phyloP scores from a whole-genome alignment of 2,329 filamentous ascomycete genomes.

The Fusarium domesticum region DNA sequence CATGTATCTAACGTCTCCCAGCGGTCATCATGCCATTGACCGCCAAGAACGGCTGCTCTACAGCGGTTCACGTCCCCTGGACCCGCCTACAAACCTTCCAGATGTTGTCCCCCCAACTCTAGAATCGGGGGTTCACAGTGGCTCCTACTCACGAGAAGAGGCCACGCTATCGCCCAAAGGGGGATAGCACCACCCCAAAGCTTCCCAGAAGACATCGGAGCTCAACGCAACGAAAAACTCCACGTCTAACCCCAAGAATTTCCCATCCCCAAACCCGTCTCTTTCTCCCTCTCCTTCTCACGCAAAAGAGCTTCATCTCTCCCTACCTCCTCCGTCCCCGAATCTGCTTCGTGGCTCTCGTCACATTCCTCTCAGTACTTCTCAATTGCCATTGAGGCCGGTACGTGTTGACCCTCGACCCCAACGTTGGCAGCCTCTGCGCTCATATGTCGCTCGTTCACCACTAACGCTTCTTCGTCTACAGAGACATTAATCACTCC shows the following conservation, averaged over 20 bases:
- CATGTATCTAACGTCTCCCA: background rate
- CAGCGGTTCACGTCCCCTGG: slow-evolving; percentile 7
- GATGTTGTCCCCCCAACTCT: slow-evolving; percentile 20
- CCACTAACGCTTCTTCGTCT: slow-evolving; percentile 11
- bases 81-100: slow-evolving; percentile 3
- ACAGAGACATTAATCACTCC: slow-evolving; percentile 32
- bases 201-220: slow-evolving; percentile 37
- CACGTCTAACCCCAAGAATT: slow-evolving; percentile 39
- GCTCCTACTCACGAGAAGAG: slow-evolving; percentile 4
- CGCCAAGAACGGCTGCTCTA: background rate
- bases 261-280: slow-evolving; percentile 33
- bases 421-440: slow-evolving; percentile 18
- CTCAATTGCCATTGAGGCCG: background rate
- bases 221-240: slow-evolving; percentile 42
- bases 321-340: slow-evolving; percentile 18
- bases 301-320: slow-evolving; percentile 26
- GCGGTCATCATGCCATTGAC: background rate
- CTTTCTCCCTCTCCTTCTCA: slow-evolving; percentile 35
- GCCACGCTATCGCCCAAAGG: slow-evolving; percentile 16
- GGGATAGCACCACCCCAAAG: slow-evolving; percentile 31
- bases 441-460: slow-evolving; percentile 23
- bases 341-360: slow-evolving; percentile 17
- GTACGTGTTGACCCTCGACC: background rate
- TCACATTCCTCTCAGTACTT: slow-evolving; percentile 24
- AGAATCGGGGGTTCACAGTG: slow-evolving; percentile 8